Conservation (phyloP, 495 filamentous ascomycete species). For the Haplographium delicatum region DNA sequence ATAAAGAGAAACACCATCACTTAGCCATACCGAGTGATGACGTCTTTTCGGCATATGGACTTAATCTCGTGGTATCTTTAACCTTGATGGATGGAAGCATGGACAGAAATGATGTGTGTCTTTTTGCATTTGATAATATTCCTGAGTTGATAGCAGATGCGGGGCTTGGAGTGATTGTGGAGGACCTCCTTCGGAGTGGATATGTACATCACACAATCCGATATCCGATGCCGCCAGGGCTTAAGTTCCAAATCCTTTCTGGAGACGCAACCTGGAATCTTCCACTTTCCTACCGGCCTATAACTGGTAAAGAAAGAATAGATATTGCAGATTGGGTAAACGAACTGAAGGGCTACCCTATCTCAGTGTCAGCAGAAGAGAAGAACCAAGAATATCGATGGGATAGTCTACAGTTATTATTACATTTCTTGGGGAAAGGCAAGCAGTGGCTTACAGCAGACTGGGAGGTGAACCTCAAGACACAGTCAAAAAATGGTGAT, state of each 20-base stretch:
- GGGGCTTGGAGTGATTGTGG: constrained; percentile 13
- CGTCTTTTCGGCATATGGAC: constrained; percentile 16
- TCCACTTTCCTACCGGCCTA: constrained; percentile 12
- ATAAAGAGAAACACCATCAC: constrained; percentile 14
- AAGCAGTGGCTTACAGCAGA: constrained; percentile 9
- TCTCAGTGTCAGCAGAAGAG: constrained; percentile 7
- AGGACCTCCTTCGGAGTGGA: constrained; percentile 17
- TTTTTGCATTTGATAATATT: constrained; percentile 12
- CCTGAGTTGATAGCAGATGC: constrained; percentile 7
- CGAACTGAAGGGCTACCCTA: constrained; percentile 10
- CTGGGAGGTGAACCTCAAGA: constrained; percentile 7
- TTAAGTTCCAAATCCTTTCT: background rate
- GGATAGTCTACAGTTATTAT: constrained; percentile 10
- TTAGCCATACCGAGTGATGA: constrained; percentile 8
- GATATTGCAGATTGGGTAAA: constrained; percentile 10
- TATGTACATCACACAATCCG: constrained; percentile 16
- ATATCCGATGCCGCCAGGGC: constrained; percentile 7
- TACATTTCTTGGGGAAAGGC: constrained; percentile 15
- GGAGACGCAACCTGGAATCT: constrained; percentile 13
- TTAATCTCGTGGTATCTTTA: constrained; percentile 14
- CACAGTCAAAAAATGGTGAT: background rate
- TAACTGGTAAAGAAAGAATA: constrained; percentile 11
- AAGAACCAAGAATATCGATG: constrained; percentile 3
- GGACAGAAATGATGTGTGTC: constrained; percentile 17
- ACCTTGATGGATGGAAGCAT: constrained; percentile 1